A percentile compares a stretch with the other conserved stretches of the same genome.
These are phyloP conservation scores for Mycena epipterygia DNA, from an alignment of 768 basidiomycete species.

Conservation along the genomic window DNA sequence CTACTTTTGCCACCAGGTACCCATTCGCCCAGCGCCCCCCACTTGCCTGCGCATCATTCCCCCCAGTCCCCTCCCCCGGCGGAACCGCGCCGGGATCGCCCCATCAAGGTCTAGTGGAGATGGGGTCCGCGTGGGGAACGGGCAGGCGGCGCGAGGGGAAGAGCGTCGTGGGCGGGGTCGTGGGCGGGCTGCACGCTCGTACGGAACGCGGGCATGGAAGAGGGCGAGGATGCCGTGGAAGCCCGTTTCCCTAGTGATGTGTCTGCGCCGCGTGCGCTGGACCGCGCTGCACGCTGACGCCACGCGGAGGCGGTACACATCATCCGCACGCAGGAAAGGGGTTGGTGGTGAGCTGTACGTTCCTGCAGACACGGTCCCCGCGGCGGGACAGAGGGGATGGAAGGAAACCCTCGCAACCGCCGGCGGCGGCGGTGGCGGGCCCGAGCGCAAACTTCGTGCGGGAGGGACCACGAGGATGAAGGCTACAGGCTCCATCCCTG, in stretches of 20 bases:
- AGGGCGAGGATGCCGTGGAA: neutral
- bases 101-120: too few species aligned
- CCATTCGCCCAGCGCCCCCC: neutral
- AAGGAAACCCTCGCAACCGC: neutral
- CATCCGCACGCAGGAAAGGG: neutral
- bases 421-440: neutral
- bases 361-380: neutral
- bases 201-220: neutral
- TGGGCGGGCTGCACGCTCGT: neutral
- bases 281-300: neutral
- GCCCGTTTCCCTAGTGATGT: neutral
- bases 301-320: neutral
- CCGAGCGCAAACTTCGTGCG: neutral
- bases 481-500: neutral
- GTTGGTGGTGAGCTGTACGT: neutral
- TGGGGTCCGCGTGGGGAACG: neutral
- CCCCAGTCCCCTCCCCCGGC: too few species aligned
- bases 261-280: neutral
- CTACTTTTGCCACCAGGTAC: too few species aligned
- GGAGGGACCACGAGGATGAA: neutral
- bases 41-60: neutral
- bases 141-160: neutral
- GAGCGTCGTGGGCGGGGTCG: neutral
- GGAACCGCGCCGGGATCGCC: too few species aligned
- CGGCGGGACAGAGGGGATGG: neutral